Evolutionary conservation across 148 eudicot species (phyloP), one percentile per base, ranked within the genome.

Genomic region (Bassia scoparia): DNA sequence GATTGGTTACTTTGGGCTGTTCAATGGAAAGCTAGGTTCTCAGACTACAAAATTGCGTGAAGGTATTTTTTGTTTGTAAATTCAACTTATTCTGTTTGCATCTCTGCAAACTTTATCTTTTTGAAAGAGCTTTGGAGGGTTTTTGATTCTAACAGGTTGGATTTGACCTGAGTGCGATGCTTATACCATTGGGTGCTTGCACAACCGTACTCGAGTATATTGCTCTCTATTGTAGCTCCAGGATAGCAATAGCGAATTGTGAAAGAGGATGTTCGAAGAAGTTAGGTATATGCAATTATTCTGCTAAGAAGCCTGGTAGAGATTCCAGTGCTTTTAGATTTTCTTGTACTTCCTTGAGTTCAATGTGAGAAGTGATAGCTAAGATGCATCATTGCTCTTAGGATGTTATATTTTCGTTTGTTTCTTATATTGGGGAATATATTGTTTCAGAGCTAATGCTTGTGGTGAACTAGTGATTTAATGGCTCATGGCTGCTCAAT

Each of bases 1-100:
- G 99, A 96, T 76, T 96, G 97, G 99, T 74, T 96, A 70, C 80
- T 89, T 69, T 96, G 94, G n/a, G 97, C 89, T 92, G 70, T 96
- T 96, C 78, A 97, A 96, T 72, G 97, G 99, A 50, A 96, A 86
- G 79, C 67, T 90, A n/a, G 99, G 99, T 74, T 92, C 55, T 96
- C 97, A 11, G 99, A 96, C 76, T 96, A 96, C 76, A 96, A 96
- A 74, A 96, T 92, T 58, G 99, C 99, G 60, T 96, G 77, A 96
- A 92, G 97, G 97, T 87, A 74, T n/a, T n/a, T 38, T 14, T 56
- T 53, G 41, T n/a, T 30, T 16, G 44, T 43, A n/a, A n/a, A n/a
- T n/a, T n/a, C 29, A n/a, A 15, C 4, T 61, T 13, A 41, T 13
- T 12, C 49, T 23, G 26, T 66, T 46, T 56, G 79, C 64, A 30